Base-by-base conservation (phyloP, 176 grass and related monocot species). In the Stipa capillata region DNA sequence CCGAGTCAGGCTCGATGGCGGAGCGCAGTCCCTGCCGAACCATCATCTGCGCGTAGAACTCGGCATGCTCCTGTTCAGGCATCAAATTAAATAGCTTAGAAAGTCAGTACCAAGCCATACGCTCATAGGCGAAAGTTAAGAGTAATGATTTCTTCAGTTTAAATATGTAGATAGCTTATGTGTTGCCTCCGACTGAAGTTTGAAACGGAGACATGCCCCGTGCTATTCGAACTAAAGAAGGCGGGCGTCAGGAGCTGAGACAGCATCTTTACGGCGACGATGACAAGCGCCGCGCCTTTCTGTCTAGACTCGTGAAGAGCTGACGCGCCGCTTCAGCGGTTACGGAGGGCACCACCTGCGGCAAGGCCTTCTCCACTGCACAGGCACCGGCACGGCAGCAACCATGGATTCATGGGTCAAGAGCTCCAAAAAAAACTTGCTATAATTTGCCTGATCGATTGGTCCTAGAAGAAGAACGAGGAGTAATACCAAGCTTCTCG, bases 41-140 rank as follows among this genome's bases (percentile, higher is more conserved):
- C 94, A 93, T 91, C 91, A 83, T 83, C 3, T 87, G 90, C 0
- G 84, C 84, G 51, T 97, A 93, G 60, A 93, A 93, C 74, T 93
- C 90, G 5, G 93, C 93, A 58, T 97, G 94, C 67, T 89, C 88
- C 93, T 93, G 73, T 66, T 82, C 77, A 79, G 7, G 3, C 42
- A 77, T 21, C 54, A 35, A 8, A 17, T n/a, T n/a, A n/a, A n/a
- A 12, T 11, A 49, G 0, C 7, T 28, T 17, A 33, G 29, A 59
- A 57, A 64, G 51, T 2, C 10, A 25, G 0, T 6, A 43, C 40
- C 15, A 6, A 74, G 3, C 7, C 33, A 65, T 21, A 4, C n/a
- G n/a, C n/a, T 12, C n/a, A n/a, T n/a, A n/a, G 49, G 0, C 0
- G 15, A 73, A 73, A 36, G 13, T 11, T 25, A 23, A 5, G 33